Evolutionary conservation across 2,329 filamentous ascomycete species (phyloP).

Genomic region (Colletotrichum sp.): DNA sequence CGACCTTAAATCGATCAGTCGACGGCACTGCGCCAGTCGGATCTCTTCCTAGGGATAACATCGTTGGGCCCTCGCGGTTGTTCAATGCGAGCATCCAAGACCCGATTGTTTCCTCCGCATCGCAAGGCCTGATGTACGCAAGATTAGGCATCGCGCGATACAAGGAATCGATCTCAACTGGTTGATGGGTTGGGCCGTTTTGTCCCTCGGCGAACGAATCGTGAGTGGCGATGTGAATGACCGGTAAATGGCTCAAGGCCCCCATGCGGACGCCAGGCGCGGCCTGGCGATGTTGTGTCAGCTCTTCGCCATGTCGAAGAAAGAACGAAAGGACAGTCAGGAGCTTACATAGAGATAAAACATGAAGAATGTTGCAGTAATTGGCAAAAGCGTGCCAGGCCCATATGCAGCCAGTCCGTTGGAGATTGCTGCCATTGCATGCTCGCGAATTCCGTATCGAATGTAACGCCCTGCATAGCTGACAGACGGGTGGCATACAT

Average conservation of each 20-base stretch:
- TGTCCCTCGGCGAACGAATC: conserved; percentile 59
- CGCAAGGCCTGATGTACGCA: conserved; percentile 57
- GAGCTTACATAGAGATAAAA: conserved; percentile 46
- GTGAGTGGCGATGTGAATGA: conserved; percentile 59
- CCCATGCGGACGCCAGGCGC: conserved; percentile 59
- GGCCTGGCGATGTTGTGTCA: not conserved
- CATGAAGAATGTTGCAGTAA: conserved; percentile 63
- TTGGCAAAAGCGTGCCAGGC: conserved; percentile 55
- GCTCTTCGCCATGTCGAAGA: not conserved
- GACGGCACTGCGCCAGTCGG: conserved; percentile 29
- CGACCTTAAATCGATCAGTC: conserved; percentile 31
- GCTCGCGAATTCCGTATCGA: conserved; percentile 54
- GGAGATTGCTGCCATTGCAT: conserved; percentile 53
- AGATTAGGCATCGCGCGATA: conserved; percentile 62
- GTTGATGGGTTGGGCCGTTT: conserved; percentile 62
- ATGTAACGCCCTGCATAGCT: conserved; percentile 58
- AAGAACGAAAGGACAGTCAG: not conserved
- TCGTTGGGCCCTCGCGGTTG: conserved; percentile 17
- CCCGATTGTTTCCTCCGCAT: conserved; percentile 55
- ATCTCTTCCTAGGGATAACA: conserved; percentile 43
- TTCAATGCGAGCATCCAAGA: conserved; percentile 37
- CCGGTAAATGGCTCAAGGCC: conserved; percentile 52
- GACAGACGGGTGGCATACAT: conserved; percentile 39
- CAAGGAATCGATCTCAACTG: conserved; percentile 54
- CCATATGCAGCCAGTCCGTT: conserved; percentile 60